Evolutionary conservation across 2,329 filamentous ascomycete species (phyloP), one percentile per base, ranked within the genome.

Genomic region (Fusarium pininemorale): DNA sequence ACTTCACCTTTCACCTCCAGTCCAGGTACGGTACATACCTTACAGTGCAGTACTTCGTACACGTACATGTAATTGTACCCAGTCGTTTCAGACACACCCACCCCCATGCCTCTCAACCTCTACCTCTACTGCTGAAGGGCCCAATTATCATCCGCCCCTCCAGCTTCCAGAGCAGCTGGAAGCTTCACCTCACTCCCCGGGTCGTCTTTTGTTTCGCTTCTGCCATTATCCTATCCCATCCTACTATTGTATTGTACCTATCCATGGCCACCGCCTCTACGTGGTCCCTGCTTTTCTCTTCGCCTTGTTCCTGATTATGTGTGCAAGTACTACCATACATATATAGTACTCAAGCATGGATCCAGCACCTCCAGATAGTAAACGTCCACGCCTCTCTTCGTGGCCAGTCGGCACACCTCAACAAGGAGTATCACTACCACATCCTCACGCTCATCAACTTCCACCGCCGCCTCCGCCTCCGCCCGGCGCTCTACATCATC

Each of bases 341-440:
- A 79, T 79, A 79, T 79, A 81, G 77, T 79, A 78, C 72, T 75
- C 86, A 84, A 88, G 83, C 85, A 91, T 91, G 89, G 89, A 91
- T 84, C 84, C 84, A 84, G 87, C 84, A 82, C 86, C 82, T 83
- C 88, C 88, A 79, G 88, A 90, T 79, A 83, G 82, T 79, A 91
- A 91, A 85, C 88, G 89, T 80, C 87, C 86, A 81, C 88, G 89
- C 83, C 84, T 90, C 76, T 74, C 81, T 56, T 81, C 85, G 80
- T 86, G 86, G 85, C 83, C 86, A 80, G 84, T 81, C 70, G 84
- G 85, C 80, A 82, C 83, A 81, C 82, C 82, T 75, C 84, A 84
- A 80, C 84, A 84, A 82, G 82, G 84, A 82, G 82, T 85, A 78
- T 85, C 86, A 74, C 82, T 88, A 70, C 85, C 85, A 53, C 76